Base-by-base conservation (phyloP, 2,329 filamentous ascomycete genomes). In the Diaporthe vexans region DNA sequence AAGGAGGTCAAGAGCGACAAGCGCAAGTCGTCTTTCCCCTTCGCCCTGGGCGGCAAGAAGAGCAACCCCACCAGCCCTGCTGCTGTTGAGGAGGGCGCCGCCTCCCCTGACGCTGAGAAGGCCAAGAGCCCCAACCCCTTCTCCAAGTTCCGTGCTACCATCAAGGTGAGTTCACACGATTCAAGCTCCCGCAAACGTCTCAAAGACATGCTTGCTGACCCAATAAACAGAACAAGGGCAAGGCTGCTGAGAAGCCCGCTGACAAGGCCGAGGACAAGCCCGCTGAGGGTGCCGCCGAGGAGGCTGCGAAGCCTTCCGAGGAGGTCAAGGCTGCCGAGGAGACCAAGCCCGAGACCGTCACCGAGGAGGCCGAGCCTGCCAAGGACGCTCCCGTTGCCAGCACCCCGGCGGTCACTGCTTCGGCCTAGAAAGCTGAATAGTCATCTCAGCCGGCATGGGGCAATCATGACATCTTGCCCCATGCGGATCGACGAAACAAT, bases 41-140 rank as follows among this genome's bases (percentile, higher is more conserved):
- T 97, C 85, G 91, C 91, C 79, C 92, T 91, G 81, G 91, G 94
- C 80, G 91, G 94, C 80, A 93, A 94, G 90, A 96, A 96, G 89
- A 92, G 93, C 51, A 67, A 35, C 63, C 89, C 90, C 84, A 74
- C 79, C 33, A 82, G 86, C 59, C 80, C 85, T 48, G 89, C 88
- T 1, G 92, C 92, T 77, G 29, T 67, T 29, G 88, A 91, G 79
- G 92, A 94, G 81, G 71, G 65, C 6, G 37, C 56, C 29, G 54
- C 73, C 17, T 73, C 73, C 17, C 73, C 73, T 15, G 74, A 76
- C n/a, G 88, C 90, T 77, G 87, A 90, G 83, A 89, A 89, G 86
- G 79, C 82, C 76, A 86, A 87, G 84, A 88, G 87, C 77, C 86
- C 86, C 74, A 85, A 88, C 72, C 81, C 84, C 79, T 91, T 91